Percentiles rank a stretch among this genome's conserved stretches.
Evolutionary conservation across 2,329 filamentous ascomycete species (phyloP).

Genomic region (Polytolypa hystricis): DNA sequence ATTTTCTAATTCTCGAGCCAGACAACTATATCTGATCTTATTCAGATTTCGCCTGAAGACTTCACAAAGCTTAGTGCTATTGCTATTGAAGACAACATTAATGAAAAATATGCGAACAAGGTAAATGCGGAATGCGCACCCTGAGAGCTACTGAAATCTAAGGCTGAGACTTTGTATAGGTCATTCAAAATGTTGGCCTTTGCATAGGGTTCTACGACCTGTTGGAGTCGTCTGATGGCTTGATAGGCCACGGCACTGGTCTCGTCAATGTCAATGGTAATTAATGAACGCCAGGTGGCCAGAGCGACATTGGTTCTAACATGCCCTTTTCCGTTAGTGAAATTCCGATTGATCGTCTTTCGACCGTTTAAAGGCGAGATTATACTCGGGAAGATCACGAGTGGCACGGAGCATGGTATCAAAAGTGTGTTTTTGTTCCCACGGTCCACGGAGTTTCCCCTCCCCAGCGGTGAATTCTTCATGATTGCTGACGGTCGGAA

Average conservation of each 20-base stretch:
- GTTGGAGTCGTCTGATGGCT: slow-evolving; percentile 75
- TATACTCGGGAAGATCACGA: slow-evolving; percentile 71
- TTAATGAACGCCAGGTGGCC: too few species aligned
- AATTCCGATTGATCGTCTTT: slow-evolving; percentile 89
- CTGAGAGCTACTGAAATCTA: slow-evolving; percentile 4
- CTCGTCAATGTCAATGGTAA: slow-evolving; percentile 87
- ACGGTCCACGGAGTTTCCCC: background rate
- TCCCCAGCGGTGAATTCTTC: background rate
- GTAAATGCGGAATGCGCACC: slow-evolving; percentile 29
- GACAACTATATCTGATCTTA: slow-evolving; percentile 90
- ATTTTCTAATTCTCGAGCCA: slow-evolving; percentile 25
- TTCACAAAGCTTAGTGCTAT: slow-evolving; percentile 70
- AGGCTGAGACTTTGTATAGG: slow-evolving; percentile 33
- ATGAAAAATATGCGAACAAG: slow-evolving; percentile 92
- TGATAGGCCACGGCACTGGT: slow-evolving; percentile 87
- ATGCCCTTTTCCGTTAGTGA: slow-evolving; percentile 46
- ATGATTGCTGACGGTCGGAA: slow-evolving; percentile 9
- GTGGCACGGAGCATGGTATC: slow-evolving; percentile 60
- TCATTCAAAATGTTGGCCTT: slow-evolving; percentile 86
- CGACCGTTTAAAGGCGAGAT: slow-evolving; percentile 93
- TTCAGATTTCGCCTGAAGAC: slow-evolving; percentile 82
- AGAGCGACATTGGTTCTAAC: too few species aligned
- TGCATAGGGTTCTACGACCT: slow-evolving; percentile 92
- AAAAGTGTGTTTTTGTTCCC: slow-evolving; percentile 41
- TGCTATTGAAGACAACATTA: slow-evolving; percentile 93